Conservation (phyloP, 768 basidiomycete species). For the Mycena vitilis region DNA sequence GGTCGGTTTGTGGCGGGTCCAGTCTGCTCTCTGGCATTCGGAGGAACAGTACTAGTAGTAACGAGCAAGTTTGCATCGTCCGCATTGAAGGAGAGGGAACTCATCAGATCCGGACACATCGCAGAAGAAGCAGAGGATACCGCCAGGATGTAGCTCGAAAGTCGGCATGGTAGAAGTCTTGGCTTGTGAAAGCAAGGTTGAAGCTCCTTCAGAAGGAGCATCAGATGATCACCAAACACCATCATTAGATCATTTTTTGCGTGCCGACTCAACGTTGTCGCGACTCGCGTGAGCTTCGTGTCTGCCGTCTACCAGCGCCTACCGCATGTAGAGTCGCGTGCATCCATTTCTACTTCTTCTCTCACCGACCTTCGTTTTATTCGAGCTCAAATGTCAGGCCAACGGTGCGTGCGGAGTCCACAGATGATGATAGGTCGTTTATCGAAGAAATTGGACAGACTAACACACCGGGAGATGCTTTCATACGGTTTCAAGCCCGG, state of each 20-base stretch:
- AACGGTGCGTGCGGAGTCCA: conserved; percentile 13
- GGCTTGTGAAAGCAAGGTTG: no score
- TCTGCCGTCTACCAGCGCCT: conserved; percentile 7
- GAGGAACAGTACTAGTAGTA: no score
- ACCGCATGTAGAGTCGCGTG: conserved; percentile 16
- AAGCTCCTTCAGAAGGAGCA: no score
- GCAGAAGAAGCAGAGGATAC: no score
- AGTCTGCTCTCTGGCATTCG: no score
- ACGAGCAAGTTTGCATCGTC: no score
- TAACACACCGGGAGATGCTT: conserved; percentile 40
- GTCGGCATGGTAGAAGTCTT: no score
- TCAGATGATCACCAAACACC: no score
- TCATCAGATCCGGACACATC: no score
- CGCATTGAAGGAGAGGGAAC: no score
- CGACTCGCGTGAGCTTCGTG: not conserved
- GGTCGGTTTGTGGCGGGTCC: no score
- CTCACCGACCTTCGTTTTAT: not conserved
- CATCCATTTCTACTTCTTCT: not conserved
- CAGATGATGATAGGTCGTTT: not conserved
- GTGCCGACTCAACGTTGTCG: conserved; percentile 7
- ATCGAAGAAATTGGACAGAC: conserved; percentile 2
- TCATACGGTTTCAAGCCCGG: conserved; percentile 47
- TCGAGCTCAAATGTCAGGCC: conserved; percentile 13
- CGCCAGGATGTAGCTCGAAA: no score
- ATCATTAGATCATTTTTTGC: not conserved